Percentiles rank a stretch among this genome's conserved stretches.
Conservation (phyloP, 495 filamentous ascomycete species). For the Tirmania nivea region DNA sequence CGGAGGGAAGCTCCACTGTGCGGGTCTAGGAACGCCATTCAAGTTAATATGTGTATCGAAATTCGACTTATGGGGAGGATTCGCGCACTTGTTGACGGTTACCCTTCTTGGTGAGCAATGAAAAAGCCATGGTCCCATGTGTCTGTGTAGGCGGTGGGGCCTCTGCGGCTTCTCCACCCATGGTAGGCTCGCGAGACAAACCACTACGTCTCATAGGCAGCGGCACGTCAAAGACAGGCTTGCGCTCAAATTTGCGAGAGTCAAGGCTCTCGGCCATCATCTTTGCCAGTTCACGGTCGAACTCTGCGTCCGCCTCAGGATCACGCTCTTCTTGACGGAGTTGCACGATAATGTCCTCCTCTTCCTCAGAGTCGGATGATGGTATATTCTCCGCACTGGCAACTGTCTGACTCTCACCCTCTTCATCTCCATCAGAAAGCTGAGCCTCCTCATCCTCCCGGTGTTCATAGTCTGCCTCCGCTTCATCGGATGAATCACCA, state of each 20-base stretch:
- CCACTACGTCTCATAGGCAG: constrained; percentile 52
- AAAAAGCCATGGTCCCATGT: constrained; percentile 68
- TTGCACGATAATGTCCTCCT: constrained; percentile 79
- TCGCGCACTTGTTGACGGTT: constrained; percentile 64
- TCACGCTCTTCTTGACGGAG: constrained; percentile 76
- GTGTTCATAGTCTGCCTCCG: constrained; percentile 26
- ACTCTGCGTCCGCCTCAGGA: constrained; percentile 86
- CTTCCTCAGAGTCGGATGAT: constrained; percentile 34
- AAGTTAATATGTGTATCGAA: constrained; percentile 3
- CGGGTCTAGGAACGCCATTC: constrained; percentile 44
- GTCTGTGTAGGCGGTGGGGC: not conserved
- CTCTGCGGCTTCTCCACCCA: constrained; percentile 25
- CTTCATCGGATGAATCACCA: constrained; percentile 40
- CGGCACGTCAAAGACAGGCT: constrained; percentile 79
- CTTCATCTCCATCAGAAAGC: constrained; percentile 19
- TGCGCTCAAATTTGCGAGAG: constrained; percentile 81
- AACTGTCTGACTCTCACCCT: constrained; percentile 4
- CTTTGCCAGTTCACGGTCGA: constrained; percentile 93
- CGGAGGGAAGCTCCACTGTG: constrained; percentile 79
- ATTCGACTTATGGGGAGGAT: not conserved
- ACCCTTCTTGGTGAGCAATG: constrained; percentile 83
- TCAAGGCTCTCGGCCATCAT: constrained; percentile 97
- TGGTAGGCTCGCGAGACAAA: constrained; percentile 31
- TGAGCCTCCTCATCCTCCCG: constrained; percentile 33
- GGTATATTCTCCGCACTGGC: constrained; percentile 21